These are phyloP conservation scores for Pisolithus tinctorius DNA, from an alignment of 768 basidiomycete genomes.

Conservation along the genomic window DNA sequence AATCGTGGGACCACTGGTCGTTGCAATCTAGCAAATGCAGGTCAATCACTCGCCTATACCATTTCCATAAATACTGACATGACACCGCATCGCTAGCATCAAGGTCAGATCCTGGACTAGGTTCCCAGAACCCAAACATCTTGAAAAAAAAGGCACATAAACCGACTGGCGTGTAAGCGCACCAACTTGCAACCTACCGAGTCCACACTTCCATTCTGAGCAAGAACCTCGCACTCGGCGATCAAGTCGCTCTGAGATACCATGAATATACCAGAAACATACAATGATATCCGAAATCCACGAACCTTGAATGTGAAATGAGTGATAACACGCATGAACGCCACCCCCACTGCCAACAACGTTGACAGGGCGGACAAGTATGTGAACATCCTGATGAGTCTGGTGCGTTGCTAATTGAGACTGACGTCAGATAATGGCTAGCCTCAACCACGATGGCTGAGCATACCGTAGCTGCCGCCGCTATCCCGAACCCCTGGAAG, in stretches of 20 bases:
- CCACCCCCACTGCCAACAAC: conserved; percentile 44
- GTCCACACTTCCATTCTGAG: conserved; percentile 26
- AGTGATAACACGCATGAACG: conserved; percentile 48
- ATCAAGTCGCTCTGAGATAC: conserved; percentile 48
- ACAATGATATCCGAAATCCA: background rate
- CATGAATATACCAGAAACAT: background rate
- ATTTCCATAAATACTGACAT: conserved; percentile 34
- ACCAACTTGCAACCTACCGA: conserved; percentile 16
- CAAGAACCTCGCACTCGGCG: conserved; percentile 41
- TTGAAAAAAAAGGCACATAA: conserved; percentile 13
- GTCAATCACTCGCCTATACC: background rate
- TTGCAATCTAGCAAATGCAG: conserved; percentile 49
- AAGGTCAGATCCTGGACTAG: conserved; percentile 27
- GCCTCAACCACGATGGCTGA: background rate
- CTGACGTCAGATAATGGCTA: background rate
- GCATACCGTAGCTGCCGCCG: conserved; percentile 46
- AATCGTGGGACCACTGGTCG: conserved; percentile 51
- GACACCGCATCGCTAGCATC: conserved; percentile 32
- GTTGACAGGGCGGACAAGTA: conserved; percentile 41
- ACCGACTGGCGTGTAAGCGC: conserved; percentile 8
- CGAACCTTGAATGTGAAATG: conserved; percentile 67
- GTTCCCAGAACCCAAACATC: conserved; percentile 53
- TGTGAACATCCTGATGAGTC: conserved; percentile 50
- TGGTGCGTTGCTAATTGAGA: conserved; percentile 43
- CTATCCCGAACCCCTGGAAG: conserved; percentile 52